phyloP scores from a whole-genome alignment of 2,329 filamentous ascomycete genomes.

The Ascochyta lentis region DNA sequence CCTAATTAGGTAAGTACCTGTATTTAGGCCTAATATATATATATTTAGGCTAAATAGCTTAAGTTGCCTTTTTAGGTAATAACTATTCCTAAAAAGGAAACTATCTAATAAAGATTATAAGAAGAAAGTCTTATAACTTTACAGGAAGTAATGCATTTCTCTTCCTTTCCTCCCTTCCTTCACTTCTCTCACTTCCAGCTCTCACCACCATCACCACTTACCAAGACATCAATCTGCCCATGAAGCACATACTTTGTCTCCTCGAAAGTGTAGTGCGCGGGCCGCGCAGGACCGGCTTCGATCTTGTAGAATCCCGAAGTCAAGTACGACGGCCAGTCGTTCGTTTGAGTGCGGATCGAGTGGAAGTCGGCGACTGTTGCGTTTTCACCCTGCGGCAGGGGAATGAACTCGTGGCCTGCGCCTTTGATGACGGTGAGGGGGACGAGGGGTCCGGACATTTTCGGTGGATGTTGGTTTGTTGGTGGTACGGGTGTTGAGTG shows the following conservation, averaged over 20 bases:
- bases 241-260: constrained; percentile 29
- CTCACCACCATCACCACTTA: neutral
- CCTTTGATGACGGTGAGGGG: constrained; percentile 32
- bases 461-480: neutral
- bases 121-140: too few species aligned
- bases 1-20: too few species aligned
- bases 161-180: too few species aligned
- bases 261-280: constrained; percentile 26
- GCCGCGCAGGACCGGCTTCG: constrained; percentile 21
- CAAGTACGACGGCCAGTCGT: constrained; percentile 18
- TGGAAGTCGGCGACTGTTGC: constrained; percentile 33
- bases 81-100: too few species aligned
- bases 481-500: too few species aligned
- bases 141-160: too few species aligned
- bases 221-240: constrained; percentile 29
- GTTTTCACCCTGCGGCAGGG: constrained; percentile 24
- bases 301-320: constrained; percentile 34
- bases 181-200: neutral
- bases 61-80: too few species aligned
- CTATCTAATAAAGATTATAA: too few species aligned
- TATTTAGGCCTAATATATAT: too few species aligned
- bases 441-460: constrained; percentile 22
- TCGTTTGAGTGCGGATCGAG: constrained; percentile 27
- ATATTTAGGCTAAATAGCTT: too few species aligned
- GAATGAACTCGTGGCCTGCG: constrained; percentile 29